These are phyloP conservation scores for Boletus sensibilis DNA, from an alignment of 768 basidiomycete species.

Conservation along the genomic window DNA sequence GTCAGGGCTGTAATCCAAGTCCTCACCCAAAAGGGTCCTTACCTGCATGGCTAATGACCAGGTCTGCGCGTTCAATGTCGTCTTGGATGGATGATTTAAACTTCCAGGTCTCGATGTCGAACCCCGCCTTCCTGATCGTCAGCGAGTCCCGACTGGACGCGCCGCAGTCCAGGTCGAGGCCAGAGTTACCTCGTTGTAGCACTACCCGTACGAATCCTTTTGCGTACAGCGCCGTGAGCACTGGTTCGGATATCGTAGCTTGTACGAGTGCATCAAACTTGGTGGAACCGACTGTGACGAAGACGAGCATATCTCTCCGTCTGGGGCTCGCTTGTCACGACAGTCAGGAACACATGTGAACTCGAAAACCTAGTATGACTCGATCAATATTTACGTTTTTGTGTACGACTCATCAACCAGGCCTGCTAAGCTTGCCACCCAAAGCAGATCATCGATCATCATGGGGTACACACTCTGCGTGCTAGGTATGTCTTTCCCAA, in stretches of 20 bases:
- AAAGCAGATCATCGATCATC: constrained; percentile 1
- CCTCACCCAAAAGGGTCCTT: constrained; percentile 19
- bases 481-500: constrained; percentile 49
- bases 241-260: constrained; percentile 52
- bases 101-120: constrained; percentile 64
- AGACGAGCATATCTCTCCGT: constrained; percentile 36
- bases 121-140: constrained; percentile 33
- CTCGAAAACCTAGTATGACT: constrained; percentile 2
- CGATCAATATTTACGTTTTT: constrained; percentile 1
- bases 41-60: constrained; percentile 96
- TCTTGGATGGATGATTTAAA: constrained; percentile 73
- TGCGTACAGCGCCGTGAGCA: constrained; percentile 50
- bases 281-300: constrained; percentile 91
- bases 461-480: constrained; percentile 96
- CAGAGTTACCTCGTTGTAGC: constrained; percentile 78
- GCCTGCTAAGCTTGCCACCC: neutral
- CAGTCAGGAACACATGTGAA: neutral
- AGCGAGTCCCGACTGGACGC: constrained; percentile 14
- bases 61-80: constrained; percentile 63
- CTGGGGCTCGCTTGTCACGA: neutral
- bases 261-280: constrained; percentile 75
- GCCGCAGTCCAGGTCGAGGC: constrained; percentile 34
- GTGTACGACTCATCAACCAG: neutral
- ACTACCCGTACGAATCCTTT: constrained; percentile 61
- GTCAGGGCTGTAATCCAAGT: neutral